Conservation (phyloP, 805 yeast species). For the Candida awuae region DNA sequence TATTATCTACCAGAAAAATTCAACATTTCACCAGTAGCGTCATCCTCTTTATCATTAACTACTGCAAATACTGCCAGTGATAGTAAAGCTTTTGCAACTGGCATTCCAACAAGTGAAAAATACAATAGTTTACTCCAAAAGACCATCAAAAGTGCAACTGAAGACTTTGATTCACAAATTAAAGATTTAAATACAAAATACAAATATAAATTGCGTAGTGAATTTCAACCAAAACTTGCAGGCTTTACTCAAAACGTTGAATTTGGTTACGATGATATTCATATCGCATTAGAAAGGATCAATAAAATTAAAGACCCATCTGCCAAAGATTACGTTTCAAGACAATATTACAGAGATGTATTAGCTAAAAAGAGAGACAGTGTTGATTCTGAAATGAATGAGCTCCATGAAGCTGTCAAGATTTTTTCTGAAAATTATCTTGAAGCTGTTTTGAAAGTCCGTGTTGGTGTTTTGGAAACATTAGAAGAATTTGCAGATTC, state of each 20-base stretch:
- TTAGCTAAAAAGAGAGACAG: constrained; percentile 28
- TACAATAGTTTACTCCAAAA: constrained; percentile 28
- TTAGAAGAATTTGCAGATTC: constrained; percentile 70
- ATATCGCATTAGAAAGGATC: constrained; percentile 21
- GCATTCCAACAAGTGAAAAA: constrained; percentile 20
- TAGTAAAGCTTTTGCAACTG: constrained; percentile 2
- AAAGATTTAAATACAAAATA: constrained; percentile 23
- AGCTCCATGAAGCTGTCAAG: constrained; percentile 1
- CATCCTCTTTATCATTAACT: constrained; percentile 16
- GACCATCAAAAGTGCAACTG: constrained; percentile 32
- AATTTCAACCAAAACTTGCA: constrained; percentile 30
- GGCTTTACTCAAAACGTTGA: constrained; percentile 24
- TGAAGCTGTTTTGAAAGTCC: constrained; percentile 24
- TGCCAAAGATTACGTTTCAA: constrained; percentile 29
- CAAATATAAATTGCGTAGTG: constrained; percentile 23
- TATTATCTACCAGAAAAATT: neutral
- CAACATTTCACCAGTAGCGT: neutral
- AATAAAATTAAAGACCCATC: constrained; percentile 13
- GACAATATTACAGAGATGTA: constrained; percentile 40
- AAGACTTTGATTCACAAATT: constrained; percentile 33
- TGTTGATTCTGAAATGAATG: constrained; percentile 27
- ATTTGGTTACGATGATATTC: constrained; percentile 23
- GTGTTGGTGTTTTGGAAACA: constrained; percentile 48
- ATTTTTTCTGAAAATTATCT: constrained; percentile 27
- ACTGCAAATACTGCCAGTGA: constrained; percentile 1